A percentile compares a stretch with the other conserved stretches of the same genome.
Evolutionary conservation across 1,284 basidiomycete genomes (phyloP).

Genomic region (Trichosporon sp.): DNA sequence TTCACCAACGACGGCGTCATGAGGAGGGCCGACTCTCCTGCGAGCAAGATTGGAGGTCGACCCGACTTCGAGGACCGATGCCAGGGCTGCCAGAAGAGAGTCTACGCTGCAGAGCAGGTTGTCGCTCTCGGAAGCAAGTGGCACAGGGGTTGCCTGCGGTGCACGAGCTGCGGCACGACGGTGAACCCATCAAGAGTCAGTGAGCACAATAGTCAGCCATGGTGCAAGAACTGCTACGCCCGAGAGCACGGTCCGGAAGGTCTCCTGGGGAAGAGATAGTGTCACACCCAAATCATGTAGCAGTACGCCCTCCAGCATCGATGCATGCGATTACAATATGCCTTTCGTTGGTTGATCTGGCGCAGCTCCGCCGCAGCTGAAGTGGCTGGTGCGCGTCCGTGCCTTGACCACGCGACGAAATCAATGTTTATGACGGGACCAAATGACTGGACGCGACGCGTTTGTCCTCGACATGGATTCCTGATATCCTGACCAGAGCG

Average conservation of each 20-base stretch:
- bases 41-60: conserved; percentile 47
- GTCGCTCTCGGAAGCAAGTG: conserved; percentile 39
- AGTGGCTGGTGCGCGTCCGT: conserved; percentile 11
- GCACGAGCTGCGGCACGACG: conserved; percentile 46
- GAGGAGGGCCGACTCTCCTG: conserved; percentile 26
- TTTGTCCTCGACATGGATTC: conserved; percentile 7
- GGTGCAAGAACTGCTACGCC: conserved; percentile 56
- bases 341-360: not conserved
- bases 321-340: not conserved
- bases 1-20: conserved; percentile 21
- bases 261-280: conserved; percentile 44
- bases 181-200: conserved; percentile 59
- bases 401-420: conserved; percentile 12
- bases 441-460: conserved; percentile 10
- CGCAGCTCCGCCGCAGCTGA: not conserved
- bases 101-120: conserved; percentile 56
- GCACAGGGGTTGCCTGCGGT: conserved; percentile 53
- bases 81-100: conserved; percentile 52
- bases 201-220: conserved; percentile 61
- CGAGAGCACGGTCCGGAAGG: conserved; percentile 51
- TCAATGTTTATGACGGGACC: conserved; percentile 19
- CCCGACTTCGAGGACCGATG: conserved; percentile 46
- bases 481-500: conserved; percentile 11
- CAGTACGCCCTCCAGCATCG: not conserved
- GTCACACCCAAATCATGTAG: not conserved